A percentile compares a stretch with the other conserved stretches of the same genome.
Evolutionary conservation across 148 eudicot species (phyloP).

Genomic region (Oxyria digyna): DNA sequence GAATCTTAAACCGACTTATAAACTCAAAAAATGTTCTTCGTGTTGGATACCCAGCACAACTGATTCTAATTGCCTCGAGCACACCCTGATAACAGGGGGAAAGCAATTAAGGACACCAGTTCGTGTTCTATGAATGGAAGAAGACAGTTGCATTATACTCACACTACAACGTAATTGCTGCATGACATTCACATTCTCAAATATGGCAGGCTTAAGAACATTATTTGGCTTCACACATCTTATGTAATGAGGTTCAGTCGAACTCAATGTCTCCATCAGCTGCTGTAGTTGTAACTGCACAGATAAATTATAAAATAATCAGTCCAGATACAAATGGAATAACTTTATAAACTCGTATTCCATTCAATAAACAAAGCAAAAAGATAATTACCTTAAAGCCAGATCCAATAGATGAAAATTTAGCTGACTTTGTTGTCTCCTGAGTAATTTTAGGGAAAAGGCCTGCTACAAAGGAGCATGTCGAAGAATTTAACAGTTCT

Average conservation of each 20-base stretch:
- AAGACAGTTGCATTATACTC: conserved; percentile 34
- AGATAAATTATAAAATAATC: conserved; percentile 4
- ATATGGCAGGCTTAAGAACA: conserved; percentile 80
- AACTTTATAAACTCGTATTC: background rate
- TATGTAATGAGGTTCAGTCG: conserved; percentile 94
- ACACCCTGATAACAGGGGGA: conserved; percentile 65
- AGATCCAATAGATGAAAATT: conserved; percentile 93
- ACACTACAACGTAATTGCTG: conserved; percentile 99
- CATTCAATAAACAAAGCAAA: background rate
- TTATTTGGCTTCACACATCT: conserved; percentile 99
- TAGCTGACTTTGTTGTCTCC: conserved; percentile 72
- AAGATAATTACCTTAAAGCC: conserved; percentile 65
- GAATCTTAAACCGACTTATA: conserved; percentile 67
- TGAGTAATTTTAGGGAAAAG: conserved; percentile 72
- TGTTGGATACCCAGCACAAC: conserved; percentile 97
- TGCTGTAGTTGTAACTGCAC: conserved; percentile 85
- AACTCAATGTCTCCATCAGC: conserved; percentile 90
- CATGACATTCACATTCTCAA: conserved; percentile 90
- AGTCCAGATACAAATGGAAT: background rate
- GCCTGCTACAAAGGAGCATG: conserved; percentile 74
- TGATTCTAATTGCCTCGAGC: conserved; percentile 94
- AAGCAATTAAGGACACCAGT: background rate
- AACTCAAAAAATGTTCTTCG: conserved; percentile 82
- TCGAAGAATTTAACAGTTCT: conserved; percentile 81
- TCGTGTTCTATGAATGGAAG: background rate